Evolutionary conservation across 768 basidiomycete species (phyloP).

Genomic region (Phaeotremella fagi): DNA sequence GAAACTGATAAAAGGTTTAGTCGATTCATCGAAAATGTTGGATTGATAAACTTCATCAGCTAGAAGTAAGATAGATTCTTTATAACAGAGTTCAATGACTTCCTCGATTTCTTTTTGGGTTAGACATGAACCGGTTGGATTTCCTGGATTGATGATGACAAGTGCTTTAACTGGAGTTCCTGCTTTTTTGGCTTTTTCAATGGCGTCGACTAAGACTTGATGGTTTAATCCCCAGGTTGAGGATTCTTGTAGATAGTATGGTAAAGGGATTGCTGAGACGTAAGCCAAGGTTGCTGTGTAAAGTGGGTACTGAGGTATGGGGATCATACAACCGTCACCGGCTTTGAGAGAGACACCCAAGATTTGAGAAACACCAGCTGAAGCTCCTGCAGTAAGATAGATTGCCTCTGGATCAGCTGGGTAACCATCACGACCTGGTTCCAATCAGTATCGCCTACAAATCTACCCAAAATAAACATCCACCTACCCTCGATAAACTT

Average conservation of each 20-base stretch:
- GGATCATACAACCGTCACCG: conserved; percentile 57
- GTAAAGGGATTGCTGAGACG: conserved; percentile 69
- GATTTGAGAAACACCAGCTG: conserved; percentile 72
- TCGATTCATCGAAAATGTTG: conserved; percentile 67
- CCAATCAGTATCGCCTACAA: too few species aligned
- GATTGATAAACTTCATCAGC: conserved; percentile 98
- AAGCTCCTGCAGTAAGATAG: conserved; percentile 93
- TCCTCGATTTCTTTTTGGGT: conserved; percentile 64
- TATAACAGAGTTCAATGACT: conserved; percentile 78
- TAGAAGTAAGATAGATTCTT: conserved; percentile 77
- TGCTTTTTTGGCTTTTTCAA: conserved; percentile 61
- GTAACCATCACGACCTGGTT: conserved; percentile 81
- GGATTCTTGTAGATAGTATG: conserved; percentile 82
- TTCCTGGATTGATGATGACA: conserved; percentile 97
- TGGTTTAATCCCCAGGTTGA: conserved; percentile 77
- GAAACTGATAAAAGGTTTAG: conserved; percentile 83
- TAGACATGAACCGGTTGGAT: conserved; percentile 88
- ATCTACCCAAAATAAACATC: not conserved
- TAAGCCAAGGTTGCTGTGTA: conserved; percentile 94
- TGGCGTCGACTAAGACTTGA: conserved; percentile 60
- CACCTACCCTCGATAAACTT: conserved; percentile 75
- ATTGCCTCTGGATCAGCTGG: conserved; percentile 76
- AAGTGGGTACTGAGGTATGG: conserved; percentile 96
- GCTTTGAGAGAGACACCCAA: conserved; percentile 40
- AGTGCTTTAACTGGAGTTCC: conserved; percentile 71